A percentile compares a stretch with the other conserved stretches of the same genome.
phyloP scores from a whole-genome alignment of 768 basidiomycete genomes.

The Mycena sanguinolenta region DNA sequence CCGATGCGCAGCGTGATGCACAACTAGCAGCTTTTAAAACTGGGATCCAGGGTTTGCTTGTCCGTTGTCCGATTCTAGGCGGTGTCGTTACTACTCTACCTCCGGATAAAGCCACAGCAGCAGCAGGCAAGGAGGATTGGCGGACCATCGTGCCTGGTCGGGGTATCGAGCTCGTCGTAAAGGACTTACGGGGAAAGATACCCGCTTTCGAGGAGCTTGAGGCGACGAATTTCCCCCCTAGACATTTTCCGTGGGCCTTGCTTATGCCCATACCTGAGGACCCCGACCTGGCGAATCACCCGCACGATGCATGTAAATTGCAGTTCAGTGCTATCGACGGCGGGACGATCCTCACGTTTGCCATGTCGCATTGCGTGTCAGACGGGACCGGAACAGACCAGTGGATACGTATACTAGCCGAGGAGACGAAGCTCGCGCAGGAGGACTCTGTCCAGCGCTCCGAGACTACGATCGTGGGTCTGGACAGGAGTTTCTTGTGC shows the following conservation, averaged over 20 bases:
- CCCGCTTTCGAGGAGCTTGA: slow-evolving; percentile 8
- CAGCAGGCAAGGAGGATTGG: slow-evolving; percentile 6
- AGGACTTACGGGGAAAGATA: background rate
- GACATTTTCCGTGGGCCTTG: slow-evolving; percentile 5
- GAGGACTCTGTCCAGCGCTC: background rate
- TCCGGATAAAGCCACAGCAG: background rate
- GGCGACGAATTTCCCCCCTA: slow-evolving; percentile 1
- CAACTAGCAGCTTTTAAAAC: slow-evolving; percentile 16
- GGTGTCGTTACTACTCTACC: slow-evolving; percentile 1
- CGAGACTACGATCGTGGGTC: background rate
- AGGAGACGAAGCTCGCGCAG: slow-evolving; percentile 7
- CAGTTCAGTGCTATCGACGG: slow-evolving; percentile 24
- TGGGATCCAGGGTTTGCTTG: background rate
- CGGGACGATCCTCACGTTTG: slow-evolving; percentile 24
- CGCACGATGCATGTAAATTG: slow-evolving; percentile 22
- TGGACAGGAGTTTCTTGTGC: slow-evolving; percentile 11
- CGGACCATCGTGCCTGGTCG: slow-evolving; percentile 13
- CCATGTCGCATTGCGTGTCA: slow-evolving; percentile 17
- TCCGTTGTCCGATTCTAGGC: slow-evolving; percentile 19
- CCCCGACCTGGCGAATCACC: slow-evolving; percentile 1
- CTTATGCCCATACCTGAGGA: slow-evolving; percentile 20
- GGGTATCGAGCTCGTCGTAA: slow-evolving; percentile 17
- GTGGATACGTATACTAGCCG: slow-evolving; percentile 9
- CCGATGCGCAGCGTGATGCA: slow-evolving; percentile 10
- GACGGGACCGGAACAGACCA: slow-evolving; percentile 15